Percentiles rank a stretch among this genome's conserved stretches.
These are phyloP conservation scores for Candida stauntonica DNA, from an alignment of 805 yeast species.

Conservation along the genomic window DNA sequence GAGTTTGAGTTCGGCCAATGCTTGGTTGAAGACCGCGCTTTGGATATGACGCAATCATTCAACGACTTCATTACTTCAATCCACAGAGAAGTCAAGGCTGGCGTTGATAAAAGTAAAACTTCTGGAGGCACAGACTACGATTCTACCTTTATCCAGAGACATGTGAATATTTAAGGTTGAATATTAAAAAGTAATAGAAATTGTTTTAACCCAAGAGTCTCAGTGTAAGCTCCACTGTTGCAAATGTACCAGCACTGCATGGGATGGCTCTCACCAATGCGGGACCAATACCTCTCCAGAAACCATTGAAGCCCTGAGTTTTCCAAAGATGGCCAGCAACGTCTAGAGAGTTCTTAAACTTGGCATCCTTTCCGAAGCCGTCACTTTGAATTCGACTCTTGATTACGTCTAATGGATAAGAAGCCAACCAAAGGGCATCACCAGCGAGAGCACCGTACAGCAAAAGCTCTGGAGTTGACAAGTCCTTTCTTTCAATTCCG, in stretches of 20 bases:
- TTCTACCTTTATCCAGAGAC: constrained; percentile 18
- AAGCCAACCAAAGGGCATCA: constrained; percentile 75
- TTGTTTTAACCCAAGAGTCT: constrained; percentile 33
- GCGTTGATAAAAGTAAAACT: constrained; percentile 41
- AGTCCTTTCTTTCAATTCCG: constrained; percentile 51
- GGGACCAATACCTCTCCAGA: constrained; percentile 61
- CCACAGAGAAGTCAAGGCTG: constrained; percentile 58
- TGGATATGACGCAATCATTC: constrained; percentile 51
- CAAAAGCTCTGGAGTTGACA: constrained; percentile 86
- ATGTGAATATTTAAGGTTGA: constrained; percentile 13
- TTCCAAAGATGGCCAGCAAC: constrained; percentile 31
- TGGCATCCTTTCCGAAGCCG: constrained; percentile 39
- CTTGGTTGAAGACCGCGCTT: constrained; percentile 69
- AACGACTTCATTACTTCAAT: constrained; percentile 63
- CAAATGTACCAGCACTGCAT: constrained; percentile 72
- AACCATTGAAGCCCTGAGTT: constrained; percentile 45
- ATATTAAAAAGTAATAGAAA: too few species aligned
- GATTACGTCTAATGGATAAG: constrained; percentile 87
- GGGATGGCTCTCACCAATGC: constrained; percentile 59
- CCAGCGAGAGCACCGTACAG: constrained; percentile 89
- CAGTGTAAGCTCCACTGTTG: constrained; percentile 66
- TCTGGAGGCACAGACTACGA: constrained; percentile 21
- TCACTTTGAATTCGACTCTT: constrained; percentile 84
- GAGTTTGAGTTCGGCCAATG: constrained; percentile 43
- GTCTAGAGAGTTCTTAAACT: constrained; percentile 38